Evolutionary conservation across 2,329 filamentous ascomycete genomes (phyloP).

Genomic region (Chalaropsis ovoidea): DNA sequence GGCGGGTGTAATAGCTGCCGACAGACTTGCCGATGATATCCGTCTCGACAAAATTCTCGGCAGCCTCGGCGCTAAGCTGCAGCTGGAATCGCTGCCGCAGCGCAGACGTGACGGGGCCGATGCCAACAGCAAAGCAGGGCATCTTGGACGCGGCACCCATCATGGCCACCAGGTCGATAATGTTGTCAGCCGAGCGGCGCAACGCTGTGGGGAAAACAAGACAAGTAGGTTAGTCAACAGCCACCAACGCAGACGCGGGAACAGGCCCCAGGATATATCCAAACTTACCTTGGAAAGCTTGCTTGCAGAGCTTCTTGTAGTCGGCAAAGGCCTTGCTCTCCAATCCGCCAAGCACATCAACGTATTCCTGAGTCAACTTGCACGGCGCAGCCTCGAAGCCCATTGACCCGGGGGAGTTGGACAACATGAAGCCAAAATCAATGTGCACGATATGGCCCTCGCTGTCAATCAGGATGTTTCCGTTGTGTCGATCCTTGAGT

Average conservation of each 20-base stretch:
- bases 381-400: constrained; percentile 81
- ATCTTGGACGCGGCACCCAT: constrained; percentile 78
- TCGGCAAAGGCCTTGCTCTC: constrained; percentile 60
- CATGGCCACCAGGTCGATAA: constrained; percentile 72
- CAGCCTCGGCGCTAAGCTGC: constrained; percentile 72
- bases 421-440: constrained; percentile 84
- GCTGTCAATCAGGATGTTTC: constrained; percentile 76
- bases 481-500: constrained; percentile 77
- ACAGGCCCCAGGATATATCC: background rate
- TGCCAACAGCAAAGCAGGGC: constrained; percentile 69
- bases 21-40: constrained; percentile 71
- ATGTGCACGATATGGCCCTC: constrained; percentile 82
- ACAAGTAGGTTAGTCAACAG: constrained; percentile 25
- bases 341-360: constrained; percentile 68
- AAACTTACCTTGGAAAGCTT: constrained; percentile 63
- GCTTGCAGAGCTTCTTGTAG: constrained; percentile 71
- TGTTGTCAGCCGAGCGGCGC: constrained; percentile 65
- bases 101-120: constrained; percentile 58
- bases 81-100: constrained; percentile 68
- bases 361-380: constrained; percentile 76
- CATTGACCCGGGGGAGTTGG: constrained; percentile 73
- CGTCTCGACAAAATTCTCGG: constrained; percentile 68
- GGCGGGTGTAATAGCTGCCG: constrained; percentile 76
- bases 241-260: background rate
- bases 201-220: constrained; percentile 42